Conservation (phyloP, 257 asterid species). For the Solanum ossicruentum region DNA sequence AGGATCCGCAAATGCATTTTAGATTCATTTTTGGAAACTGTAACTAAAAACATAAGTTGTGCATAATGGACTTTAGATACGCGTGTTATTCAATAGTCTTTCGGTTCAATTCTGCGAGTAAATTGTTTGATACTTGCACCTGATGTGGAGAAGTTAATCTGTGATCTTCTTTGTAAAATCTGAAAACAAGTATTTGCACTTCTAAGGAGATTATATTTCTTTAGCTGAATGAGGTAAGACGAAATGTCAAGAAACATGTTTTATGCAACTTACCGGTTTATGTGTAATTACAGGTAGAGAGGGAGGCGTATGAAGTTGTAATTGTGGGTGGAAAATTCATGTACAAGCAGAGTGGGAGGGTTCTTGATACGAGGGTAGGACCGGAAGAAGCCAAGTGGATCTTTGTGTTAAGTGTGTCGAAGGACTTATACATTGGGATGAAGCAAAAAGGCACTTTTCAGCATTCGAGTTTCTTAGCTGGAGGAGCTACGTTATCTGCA, state of each 20-base stretch:
- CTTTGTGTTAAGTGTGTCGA: conserved; percentile 69
- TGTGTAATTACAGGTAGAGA: conserved; percentile 38
- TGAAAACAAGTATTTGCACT: background rate
- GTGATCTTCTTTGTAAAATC: background rate
- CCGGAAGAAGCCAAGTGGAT: conserved; percentile 74
- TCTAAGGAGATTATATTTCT: background rate
- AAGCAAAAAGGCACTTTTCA: conserved; percentile 76
- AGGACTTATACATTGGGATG: conserved; percentile 53
- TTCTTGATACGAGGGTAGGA: conserved; percentile 54
- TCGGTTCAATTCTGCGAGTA: background rate
- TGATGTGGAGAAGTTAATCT: background rate
- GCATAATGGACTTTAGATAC: background rate
- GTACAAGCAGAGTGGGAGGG: conserved; percentile 47
- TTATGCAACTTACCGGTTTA: background rate
- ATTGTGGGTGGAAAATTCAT: conserved; percentile 43
- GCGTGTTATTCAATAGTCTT: background rate
- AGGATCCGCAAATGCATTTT: background rate
- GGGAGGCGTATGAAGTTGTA: conserved; percentile 50
- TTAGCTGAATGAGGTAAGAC: background rate
- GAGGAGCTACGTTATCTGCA: conserved; percentile 86
- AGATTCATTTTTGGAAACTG: background rate
- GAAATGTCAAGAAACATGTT: background rate
- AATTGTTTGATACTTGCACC: background rate
- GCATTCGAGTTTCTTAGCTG: conserved; percentile 95
- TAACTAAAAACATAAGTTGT: background rate